These are phyloP conservation scores for Dictyostelium firmibasis DNA, from an alignment of 78 protist species.

Conservation along the genomic window DNA sequence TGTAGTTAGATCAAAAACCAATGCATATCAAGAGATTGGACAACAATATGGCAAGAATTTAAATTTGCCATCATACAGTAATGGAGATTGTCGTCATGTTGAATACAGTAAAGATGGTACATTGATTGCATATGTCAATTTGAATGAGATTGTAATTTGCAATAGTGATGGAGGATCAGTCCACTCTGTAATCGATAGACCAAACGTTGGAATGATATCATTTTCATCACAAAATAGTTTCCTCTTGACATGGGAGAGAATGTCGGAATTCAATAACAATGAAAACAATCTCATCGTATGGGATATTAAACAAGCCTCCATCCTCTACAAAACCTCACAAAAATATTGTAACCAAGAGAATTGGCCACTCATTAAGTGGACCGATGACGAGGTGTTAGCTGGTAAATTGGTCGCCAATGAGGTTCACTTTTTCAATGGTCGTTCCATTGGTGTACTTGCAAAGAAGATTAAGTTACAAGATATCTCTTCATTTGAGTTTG, in stretches of 20 bases:
- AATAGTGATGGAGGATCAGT: neutral
- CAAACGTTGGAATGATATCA: conserved; percentile 32
- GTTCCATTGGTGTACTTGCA: conserved; percentile 48
- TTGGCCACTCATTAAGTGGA: conserved; percentile 75
- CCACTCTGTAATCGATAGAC: conserved; percentile 6
- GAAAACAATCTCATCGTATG: conserved; percentile 52
- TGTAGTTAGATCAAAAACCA: conserved; percentile 47
- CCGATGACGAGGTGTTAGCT: conserved; percentile 69
- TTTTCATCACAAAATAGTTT: conserved; percentile 70
- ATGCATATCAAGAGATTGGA: conserved; percentile 8
- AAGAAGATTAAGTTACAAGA: conserved; percentile 45
- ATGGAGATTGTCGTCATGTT: conserved; percentile 42
- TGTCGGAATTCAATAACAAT: conserved; percentile 24
- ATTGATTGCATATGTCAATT: conserved; percentile 58
- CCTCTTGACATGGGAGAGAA: conserved; percentile 79
- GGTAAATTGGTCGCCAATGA: conserved; percentile 36
- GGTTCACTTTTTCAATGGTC: conserved; percentile 70
- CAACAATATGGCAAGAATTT: conserved; percentile 18
- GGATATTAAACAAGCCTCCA: neutral
- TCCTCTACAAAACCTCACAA: conserved; percentile 21
- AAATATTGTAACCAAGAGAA: conserved; percentile 15
- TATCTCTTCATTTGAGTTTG: conserved; percentile 24
- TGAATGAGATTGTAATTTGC: conserved; percentile 9
- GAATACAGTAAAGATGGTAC: conserved; percentile 60
- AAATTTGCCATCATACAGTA: neutral